Evolutionary conservation across 1,139 yeast genomes (phyloP), one percentile per base, ranked within the genome.

Genomic region (Nakaseomyces glabratus): DNA sequence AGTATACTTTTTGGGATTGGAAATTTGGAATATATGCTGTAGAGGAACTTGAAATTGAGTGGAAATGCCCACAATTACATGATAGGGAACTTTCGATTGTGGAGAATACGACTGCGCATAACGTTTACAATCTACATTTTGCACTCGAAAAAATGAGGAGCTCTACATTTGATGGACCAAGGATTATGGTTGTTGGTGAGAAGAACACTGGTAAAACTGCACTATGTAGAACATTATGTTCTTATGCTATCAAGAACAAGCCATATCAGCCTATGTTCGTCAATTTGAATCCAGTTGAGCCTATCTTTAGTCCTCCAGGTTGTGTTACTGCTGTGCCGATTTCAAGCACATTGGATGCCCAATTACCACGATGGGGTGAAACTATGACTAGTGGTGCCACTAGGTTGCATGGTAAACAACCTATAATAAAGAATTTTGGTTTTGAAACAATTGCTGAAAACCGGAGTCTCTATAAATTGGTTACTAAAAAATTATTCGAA

Each of bases 301-400:
- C 93, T 2, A 81, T 73, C 2, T 82, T 81, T 54, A 68, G 84
- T 0, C 66, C 81, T 6, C 96, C 98, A 0, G 96, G 98, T 1
- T 74, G 90, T 4, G 47, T 93, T 3, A 70, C 93, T 0, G 95
- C 95, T 0, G 78, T 93, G 0, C 84, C 93, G 0, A 69, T 88
- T 4, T 77, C 88, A 29, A 95, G 84, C 49, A 63, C 77, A 30
- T 65, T 86, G 29, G 95, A 90, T 51, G 72, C 84, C 20, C 93
- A 85, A 49, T 69, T 79, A 32, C 45, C 52, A 1, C 84, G 85
- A 1, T 81, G 90, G 73, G 97, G 97, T 6, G 77, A 80, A 34
- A 70, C 90, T 6, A 73, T 82, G 33, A 81, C 94, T 0, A 81
- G 88, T n/a, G 97, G 97, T 16, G 82, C 93, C 1, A 73, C 93